phyloP scores from a whole-genome alignment of 2,329 filamentous ascomycete species.

The Nothophoma quercina region DNA sequence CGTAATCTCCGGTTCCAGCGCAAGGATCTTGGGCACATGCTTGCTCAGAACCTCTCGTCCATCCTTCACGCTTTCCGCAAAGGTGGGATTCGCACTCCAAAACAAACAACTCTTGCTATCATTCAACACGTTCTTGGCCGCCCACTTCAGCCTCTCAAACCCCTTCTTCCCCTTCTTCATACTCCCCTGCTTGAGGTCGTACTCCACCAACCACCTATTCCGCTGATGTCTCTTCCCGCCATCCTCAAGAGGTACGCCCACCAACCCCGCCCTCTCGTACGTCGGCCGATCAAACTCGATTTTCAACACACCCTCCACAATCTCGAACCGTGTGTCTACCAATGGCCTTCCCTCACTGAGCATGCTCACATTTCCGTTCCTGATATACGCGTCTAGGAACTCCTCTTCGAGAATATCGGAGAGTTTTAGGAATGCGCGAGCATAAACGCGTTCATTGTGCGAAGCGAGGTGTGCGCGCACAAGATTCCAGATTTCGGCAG shows the following conservation, averaged over 20 bases:
- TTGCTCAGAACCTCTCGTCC: constrained; percentile 36
- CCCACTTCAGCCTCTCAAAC: constrained; percentile 79
- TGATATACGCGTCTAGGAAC: constrained; percentile 87
- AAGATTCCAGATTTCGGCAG: constrained; percentile 65
- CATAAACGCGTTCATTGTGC: constrained; percentile 60
- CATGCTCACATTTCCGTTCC: constrained; percentile 81
- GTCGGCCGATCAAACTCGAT: constrained; percentile 81
- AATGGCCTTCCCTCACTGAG: constrained; percentile 78
- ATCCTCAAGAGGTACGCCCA: constrained; percentile 70
- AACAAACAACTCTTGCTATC: constrained; percentile 79
- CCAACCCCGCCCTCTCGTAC: constrained; percentile 83
- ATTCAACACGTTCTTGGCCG: constrained; percentile 78
- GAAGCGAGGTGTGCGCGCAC: constrained; percentile 62
- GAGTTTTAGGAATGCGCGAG: constrained; percentile 75
- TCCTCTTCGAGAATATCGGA: constrained; percentile 73
- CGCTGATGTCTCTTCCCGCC: constrained; percentile 70
- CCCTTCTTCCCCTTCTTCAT: constrained; percentile 87
- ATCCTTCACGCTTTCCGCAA: constrained; percentile 31
- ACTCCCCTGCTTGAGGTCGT: constrained; percentile 74
- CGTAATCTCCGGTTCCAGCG: constrained; percentile 32
- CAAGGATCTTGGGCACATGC: constrained; percentile 43
- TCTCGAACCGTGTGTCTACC: constrained; percentile 74
- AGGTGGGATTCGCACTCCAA: constrained; percentile 61
- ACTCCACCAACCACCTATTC: constrained; percentile 79
- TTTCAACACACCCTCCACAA: constrained; percentile 73